Evolutionary conservation across 768 basidiomycete species (phyloP), one percentile per base, ranked within the genome.

Genomic region (Amanita exitialis): DNA sequence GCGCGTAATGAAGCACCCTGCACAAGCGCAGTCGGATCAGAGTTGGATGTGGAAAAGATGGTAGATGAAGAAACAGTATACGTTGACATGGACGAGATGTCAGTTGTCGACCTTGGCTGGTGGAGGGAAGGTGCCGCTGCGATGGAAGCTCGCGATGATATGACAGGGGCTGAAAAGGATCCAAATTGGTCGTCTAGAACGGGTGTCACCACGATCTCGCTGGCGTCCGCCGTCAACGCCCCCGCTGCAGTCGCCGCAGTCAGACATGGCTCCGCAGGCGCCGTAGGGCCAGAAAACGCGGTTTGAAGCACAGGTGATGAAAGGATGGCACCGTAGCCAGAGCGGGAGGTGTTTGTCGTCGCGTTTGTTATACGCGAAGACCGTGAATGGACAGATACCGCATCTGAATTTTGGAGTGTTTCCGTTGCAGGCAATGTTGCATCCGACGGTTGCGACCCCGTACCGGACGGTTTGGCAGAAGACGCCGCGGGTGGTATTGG

Each of bases 1-100:
- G 90, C 90, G 5, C 79, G 78, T 2, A 92, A 62, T 0, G 86
- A 77, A 0, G 81, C 64, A 1, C 87, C 85, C 59, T 1, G 66
- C 56, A 6, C 65, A 35, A 71, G 73, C 18, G 67, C 67, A 4
- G 66, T 63, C 13, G 75, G 68, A 7, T 61, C 60, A 38, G 74
- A 76, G 1, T 64, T 53, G 6, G 68, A 56, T 43, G 67, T 25
- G 15, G 70, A 10, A 71, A 62, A 7, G 75, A 72, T 0, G 75
- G 74, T 3, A 70, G 63, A 5, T 71, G 37, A 44, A 44, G 25
- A 15, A n/a, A 23, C 23, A 5, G 60, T 58, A 1, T 71, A 69
- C 0, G 62, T 32, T 23, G 57, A 44, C n/a, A 53, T 57, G 9
- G 66, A 63, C 16, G 32, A 47, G 30, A 21, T 12, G 16, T 47